These are phyloP conservation scores for Blastosporella zonata DNA, from an alignment of 1,284 basidiomycete species.

Conservation along the genomic window DNA sequence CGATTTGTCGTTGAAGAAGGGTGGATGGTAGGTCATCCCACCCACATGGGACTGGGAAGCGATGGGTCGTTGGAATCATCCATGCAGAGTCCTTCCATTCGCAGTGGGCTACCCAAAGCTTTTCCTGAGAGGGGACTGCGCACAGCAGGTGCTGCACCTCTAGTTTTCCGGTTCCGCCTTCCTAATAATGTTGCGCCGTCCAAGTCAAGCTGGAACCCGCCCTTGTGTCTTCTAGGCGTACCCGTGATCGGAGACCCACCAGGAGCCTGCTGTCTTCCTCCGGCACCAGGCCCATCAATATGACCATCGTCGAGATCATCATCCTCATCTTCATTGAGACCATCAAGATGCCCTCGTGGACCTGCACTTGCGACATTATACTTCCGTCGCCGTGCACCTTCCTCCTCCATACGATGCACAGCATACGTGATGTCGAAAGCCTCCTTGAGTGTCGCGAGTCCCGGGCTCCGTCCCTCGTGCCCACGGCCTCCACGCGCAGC, in stretches of 20 bases:
- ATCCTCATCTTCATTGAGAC: slow-evolving; percentile 94
- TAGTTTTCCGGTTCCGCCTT: slow-evolving; percentile 50
- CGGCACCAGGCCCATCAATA: slow-evolving; percentile 34
- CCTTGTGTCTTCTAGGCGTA: slow-evolving; percentile 26
- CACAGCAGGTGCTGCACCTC: slow-evolving; percentile 26
- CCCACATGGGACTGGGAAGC: slow-evolving; percentile 39
- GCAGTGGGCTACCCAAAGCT: slow-evolving; percentile 29
- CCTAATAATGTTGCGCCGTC: slow-evolving; percentile 83
- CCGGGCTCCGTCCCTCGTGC: slow-evolving; percentile 84
- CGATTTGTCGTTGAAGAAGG: background rate
- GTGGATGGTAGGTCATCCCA: background rate
- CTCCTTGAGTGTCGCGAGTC: slow-evolving; percentile 90
- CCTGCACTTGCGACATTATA: slow-evolving; percentile 78
- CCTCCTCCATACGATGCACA: slow-evolving; percentile 99
- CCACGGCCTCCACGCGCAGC: slow-evolving; percentile 72
- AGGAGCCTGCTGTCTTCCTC: slow-evolving; percentile 8
- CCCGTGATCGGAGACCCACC: slow-evolving; percentile 12
- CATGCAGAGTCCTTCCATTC: slow-evolving; percentile 31
- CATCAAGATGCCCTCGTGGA: slow-evolving; percentile 76
- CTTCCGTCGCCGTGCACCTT: slow-evolving; percentile 82
- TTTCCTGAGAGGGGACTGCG: slow-evolving; percentile 39
- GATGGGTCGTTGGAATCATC: slow-evolving; percentile 25
- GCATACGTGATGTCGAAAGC: slow-evolving; percentile 99
- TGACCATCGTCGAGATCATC: slow-evolving; percentile 52
- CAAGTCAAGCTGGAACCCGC: slow-evolving; percentile 78